These are phyloP conservation scores for Aphanomyces stellatus DNA, from an alignment of 352 stramenopile genomes.

Conservation along the genomic window DNA sequence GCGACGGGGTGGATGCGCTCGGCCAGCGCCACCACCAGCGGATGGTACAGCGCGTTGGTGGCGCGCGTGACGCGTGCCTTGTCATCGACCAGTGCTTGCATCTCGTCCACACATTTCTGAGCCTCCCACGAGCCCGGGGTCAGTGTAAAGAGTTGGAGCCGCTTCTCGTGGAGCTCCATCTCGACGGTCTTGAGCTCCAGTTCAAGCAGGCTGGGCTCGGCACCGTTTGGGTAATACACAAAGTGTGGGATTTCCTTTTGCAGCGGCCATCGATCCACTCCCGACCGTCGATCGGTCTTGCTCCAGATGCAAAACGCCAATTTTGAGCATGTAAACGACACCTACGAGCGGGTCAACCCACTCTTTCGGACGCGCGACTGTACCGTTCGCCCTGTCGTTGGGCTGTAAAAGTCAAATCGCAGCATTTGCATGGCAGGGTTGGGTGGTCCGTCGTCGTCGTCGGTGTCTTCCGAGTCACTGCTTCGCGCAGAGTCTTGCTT, in stretches of 20 bases:
- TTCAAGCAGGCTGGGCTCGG: neutral
- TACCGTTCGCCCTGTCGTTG: neutral
- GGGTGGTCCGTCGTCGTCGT: no score
- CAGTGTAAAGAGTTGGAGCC: neutral
- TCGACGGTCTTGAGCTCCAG: neutral
- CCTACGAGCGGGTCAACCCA: neutral
- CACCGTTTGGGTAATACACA: neutral
- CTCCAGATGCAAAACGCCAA: slow-evolving; percentile 4
- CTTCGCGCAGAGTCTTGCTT: no score
- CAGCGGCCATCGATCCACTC: neutral
- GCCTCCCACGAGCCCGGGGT: neutral
- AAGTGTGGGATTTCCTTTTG: slow-evolving; percentile 4
- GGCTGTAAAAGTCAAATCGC: neutral
- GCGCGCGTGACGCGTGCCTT: neutral
- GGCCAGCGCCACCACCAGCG: neutral
- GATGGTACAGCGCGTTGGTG: neutral
- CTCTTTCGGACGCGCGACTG: neutral
- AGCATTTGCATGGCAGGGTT: no score
- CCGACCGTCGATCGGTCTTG: neutral
- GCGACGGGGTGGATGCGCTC: neutral
- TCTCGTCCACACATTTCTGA: neutral
- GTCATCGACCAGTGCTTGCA: neutral
- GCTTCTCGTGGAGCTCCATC: neutral
- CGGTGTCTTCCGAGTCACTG: no score
- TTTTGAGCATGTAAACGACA: neutral